Evolutionary conservation across 2,329 filamentous ascomycete genomes (phyloP), one percentile per base, ranked within the genome.

Genomic region (Colletotrichum sp.): DNA sequence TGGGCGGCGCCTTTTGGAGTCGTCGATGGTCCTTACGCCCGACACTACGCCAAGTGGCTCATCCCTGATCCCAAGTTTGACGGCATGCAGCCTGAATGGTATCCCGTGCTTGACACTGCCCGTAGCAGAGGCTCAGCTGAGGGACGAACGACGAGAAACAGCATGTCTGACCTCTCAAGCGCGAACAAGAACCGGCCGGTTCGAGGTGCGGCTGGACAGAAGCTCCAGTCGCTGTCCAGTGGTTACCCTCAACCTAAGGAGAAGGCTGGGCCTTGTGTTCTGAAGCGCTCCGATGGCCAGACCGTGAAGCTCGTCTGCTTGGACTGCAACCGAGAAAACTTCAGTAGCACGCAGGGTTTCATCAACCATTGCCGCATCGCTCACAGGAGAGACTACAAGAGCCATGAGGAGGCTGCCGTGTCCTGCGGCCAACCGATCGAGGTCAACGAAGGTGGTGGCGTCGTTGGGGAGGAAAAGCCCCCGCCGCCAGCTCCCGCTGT

Each of bases 311-410:
- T 99, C 65, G 94, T 98, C 78, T 99, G 97, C 87, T 86, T 95
- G 75, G 94, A 97, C 83, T 99, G 97, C 85, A 90, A 95, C 66
- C 91, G 96, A 78, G 95, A 95, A 83, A 95, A 98, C 84, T 99
- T 99, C 82, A 96, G 94, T 72, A 99, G 96, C 86, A 98, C 96
- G 0, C 97, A 99, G 84, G 97, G 97, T n/a, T 99, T 99, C 86
- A 97, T 99, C 87, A 99, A 99, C 82, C 97, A 99, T 83, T 99
- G 96, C 83, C 95, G 97, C 73, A 99, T 99, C 80, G 96, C 96
- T 30, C 97, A 99, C 86, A 95, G 94, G 83, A 91, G 95, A 75
- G 96, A 98, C 78, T 99, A 96, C 88, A 96, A 98, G 86, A 98
- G 95, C 80, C 97, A 99, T 82, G 96, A 99, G 84, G 95, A 96